Conservation (phyloP, 768 basidiomycete species). For the Lentinula raphanica region DNA sequence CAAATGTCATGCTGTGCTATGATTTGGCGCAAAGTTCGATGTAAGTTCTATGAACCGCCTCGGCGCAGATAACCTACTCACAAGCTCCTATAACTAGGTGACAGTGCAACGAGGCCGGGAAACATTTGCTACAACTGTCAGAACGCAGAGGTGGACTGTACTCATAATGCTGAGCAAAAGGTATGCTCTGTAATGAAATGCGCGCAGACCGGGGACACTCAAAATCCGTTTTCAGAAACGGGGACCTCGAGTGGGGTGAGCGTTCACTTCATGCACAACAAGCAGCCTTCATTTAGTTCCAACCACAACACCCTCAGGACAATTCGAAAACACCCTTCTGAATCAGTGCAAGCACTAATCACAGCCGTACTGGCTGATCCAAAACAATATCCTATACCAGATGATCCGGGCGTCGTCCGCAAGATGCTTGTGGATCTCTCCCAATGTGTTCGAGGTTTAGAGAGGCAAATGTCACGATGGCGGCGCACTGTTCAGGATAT, state of each 20-base stretch:
- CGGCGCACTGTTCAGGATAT: slow-evolving; percentile 3
- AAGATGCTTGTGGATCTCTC: slow-evolving; percentile 3
- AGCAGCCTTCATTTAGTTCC: not conserved
- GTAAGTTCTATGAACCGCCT: not conserved
- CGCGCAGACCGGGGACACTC: not conserved
- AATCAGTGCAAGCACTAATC: slow-evolving; percentile 3
- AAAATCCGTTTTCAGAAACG: not conserved
- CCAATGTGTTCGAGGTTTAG: not conserved
- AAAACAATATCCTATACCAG: not conserved
- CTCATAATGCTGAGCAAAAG: slow-evolving; percentile 3
- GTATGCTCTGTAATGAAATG: not conserved
- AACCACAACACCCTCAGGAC: not conserved
- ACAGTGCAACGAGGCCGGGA: not conserved
- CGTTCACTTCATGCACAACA: not conserved
- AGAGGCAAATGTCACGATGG: slow-evolving; percentile 4
- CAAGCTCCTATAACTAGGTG: not conserved
- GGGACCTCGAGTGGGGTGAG: slow-evolving; percentile 2
- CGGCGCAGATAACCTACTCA: no score
- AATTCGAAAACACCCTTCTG: slow-evolving; percentile 3
- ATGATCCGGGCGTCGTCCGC: not conserved
- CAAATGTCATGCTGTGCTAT: not conserved
- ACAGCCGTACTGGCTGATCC: not conserved
- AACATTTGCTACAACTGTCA: slow-evolving; percentile 3
- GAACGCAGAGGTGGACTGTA: slow-evolving; percentile 1
- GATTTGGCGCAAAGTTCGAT: slow-evolving; percentile 4